Evolutionary conservation across 139 green algal genomes (phyloP), one percentile per base, ranked within the genome.

Genomic region (Ostreobium quekettii): DNA sequence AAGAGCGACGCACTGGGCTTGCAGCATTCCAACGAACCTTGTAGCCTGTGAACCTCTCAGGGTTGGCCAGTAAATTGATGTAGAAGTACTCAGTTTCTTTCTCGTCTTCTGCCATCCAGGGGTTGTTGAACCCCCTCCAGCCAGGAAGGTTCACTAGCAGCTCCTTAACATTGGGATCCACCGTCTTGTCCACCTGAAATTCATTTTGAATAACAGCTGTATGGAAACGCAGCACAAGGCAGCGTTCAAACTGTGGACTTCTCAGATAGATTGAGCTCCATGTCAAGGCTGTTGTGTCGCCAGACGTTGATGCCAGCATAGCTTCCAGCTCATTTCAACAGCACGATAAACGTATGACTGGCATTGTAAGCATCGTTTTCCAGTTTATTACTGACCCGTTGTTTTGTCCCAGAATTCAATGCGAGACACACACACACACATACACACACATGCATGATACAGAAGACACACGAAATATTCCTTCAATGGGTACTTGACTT

Each of bases 21-120:
- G 15, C 42, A 53, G 19, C 42, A 53, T 19, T 11, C 42, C 11
- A 26, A 19, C 74, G 11, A 48, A 86, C 83, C 74, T 86, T 86
- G 68, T 93, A 95, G 42, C 91, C 93, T 15, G 93, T 99, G 83
- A 93, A 98, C 22, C 87, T 76, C 83, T 99, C 93, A 7, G 81
- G 80, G 80, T 99, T 99, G 31, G 84, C 76, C 37, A 86, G 69
- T 36, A 99, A 75, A 79, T 99, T 95, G 74, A 99, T 90, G 80
- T 97, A 97, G 57, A 82, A 72, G 74, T 90, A 95, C 28, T 96
- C 83, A n/a, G 87, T 76, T 5, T 80, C 76, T 0, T 84, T 77
- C 4, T 95, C 87, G 22, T 84, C 80, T 49, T 94, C 86, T 1
- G 80, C 77, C 85, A 96, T 95, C 91, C 91, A 97, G 3, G 91